Percentiles rank a stretch among this genome's conserved stretches.
These are phyloP conservation scores for Gyrodon lividus DNA, from an alignment of 768 basidiomycete genomes.

Conservation along the genomic window DNA sequence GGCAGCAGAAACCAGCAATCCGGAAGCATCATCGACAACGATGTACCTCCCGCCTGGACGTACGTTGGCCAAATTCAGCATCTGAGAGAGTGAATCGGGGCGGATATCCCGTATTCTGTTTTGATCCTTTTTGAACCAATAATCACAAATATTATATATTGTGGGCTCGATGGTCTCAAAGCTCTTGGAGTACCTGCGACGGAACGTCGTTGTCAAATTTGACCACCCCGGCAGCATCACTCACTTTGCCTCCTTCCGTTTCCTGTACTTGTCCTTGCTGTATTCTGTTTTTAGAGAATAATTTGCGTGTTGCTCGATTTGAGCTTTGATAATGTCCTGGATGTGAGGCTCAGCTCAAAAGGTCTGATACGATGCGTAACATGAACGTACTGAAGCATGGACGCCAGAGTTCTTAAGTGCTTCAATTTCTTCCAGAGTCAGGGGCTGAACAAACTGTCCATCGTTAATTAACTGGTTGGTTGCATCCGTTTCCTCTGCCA, in stretches of 20 bases:
- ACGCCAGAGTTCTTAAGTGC: constrained; percentile 78
- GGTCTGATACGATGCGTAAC: constrained; percentile 1
- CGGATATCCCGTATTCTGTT: constrained; percentile 80
- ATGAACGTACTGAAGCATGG: constrained; percentile 62
- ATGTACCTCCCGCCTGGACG: constrained; percentile 85
- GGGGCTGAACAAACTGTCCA: constrained; percentile 76
- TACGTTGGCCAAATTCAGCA: constrained; percentile 80
- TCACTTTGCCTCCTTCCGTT: constrained; percentile 95
- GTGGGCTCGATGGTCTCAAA: constrained; percentile 90
- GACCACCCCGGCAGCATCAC: constrained; percentile 20
- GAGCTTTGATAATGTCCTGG: constrained; percentile 92
- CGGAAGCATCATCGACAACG: constrained; percentile 90
- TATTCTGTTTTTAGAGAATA: constrained; percentile 96
- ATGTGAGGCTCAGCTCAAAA: constrained; percentile 11
- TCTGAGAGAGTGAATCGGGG: constrained; percentile 84
- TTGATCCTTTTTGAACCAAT: constrained; percentile 86
- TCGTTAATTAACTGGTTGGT: constrained; percentile 97
- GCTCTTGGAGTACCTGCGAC: constrained; percentile 74
- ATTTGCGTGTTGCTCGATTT: constrained; percentile 90
- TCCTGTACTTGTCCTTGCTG: constrained; percentile 97
- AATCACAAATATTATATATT: constrained; percentile 81
- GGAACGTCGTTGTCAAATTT: not conserved
- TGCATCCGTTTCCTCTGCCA: constrained; percentile 89
- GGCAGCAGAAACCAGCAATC: constrained; percentile 80
- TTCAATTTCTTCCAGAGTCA: constrained; percentile 83